Conservation (phyloP, 495 filamentous ascomycete genomes). For the Penicillium coffeae region DNA sequence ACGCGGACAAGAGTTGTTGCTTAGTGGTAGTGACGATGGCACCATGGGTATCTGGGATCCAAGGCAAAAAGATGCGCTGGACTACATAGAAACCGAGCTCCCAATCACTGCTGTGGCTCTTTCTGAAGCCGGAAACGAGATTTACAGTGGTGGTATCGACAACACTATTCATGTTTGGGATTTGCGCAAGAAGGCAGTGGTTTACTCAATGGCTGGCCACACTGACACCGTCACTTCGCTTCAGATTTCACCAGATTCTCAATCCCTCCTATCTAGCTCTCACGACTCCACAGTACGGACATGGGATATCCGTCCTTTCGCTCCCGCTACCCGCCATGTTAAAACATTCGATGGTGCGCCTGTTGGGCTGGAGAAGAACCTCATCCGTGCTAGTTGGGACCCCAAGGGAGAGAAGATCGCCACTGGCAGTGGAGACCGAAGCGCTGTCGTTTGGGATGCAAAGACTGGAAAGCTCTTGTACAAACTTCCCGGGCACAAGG, state of each 20-base stretch:
- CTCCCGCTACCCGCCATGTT: constrained; percentile 77
- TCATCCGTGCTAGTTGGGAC: constrained; percentile 90
- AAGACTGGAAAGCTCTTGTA: constrained; percentile 82
- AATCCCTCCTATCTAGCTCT: constrained; percentile 84
- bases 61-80: constrained; percentile 80
- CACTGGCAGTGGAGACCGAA: constrained; percentile 86
- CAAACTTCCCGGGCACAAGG: constrained; percentile 93
- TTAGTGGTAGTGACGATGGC: constrained; percentile 90
- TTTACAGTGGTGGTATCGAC: constrained; percentile 93
- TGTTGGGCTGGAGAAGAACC: constrained; percentile 83
- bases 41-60: constrained; percentile 97
- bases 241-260: constrained; percentile 83
- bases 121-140: constrained; percentile 89
- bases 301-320: constrained; percentile 96
- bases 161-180: constrained; percentile 98
- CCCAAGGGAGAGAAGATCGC: constrained; percentile 79
- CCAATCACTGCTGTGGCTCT: constrained; percentile 89
- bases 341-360: constrained; percentile 86
- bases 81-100: constrained; percentile 87
- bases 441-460: constrained; percentile 83
- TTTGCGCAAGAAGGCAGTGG: constrained; percentile 80
- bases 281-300: constrained; percentile 91
- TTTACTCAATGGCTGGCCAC: constrained; percentile 86
- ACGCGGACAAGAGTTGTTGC: constrained; percentile 81
- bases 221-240: constrained; percentile 90